phyloP scores from a whole-genome alignment of 73 alveolate species.

The Stentor coeruleus region DNA sequence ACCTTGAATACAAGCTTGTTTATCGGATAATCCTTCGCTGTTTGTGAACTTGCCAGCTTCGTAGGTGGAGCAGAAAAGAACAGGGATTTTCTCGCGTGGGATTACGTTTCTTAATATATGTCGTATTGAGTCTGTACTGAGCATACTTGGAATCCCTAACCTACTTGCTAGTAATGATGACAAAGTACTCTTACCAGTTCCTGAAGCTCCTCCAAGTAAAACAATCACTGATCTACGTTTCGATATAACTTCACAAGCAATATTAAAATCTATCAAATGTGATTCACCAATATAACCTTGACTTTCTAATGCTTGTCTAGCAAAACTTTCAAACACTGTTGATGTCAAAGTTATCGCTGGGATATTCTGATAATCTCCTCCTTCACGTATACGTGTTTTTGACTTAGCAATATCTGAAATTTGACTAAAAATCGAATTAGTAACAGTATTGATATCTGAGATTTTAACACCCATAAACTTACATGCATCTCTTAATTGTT shows the following conservation, averaged over 20 bases:
- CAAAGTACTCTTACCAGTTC: slow-evolving; percentile 81
- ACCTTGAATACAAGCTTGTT: slow-evolving; percentile 65
- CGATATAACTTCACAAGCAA: slow-evolving; percentile 37
- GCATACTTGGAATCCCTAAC: slow-evolving; percentile 68
- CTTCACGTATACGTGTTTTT: slow-evolving; percentile 14
- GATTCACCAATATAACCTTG: slow-evolving; percentile 27
- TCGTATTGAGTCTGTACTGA: slow-evolving; percentile 74
- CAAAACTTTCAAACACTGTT: not conserved
- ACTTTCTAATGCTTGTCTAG: not conserved
- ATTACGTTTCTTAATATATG: slow-evolving; percentile 78
- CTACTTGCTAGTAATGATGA: slow-evolving; percentile 69
- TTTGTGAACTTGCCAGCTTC: slow-evolving; percentile 62
- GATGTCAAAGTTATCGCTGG: not conserved
- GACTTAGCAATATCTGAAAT: not conserved
- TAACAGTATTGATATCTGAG: not conserved
- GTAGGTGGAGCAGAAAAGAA: slow-evolving; percentile 74
- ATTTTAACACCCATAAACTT: not conserved
- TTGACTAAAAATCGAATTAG: not conserved
- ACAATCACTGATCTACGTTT: slow-evolving; percentile 45
- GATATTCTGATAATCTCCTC: not conserved
- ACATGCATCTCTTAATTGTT: not conserved
- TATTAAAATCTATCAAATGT: slow-evolving; percentile 38
- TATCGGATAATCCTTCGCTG: slow-evolving; percentile 41
- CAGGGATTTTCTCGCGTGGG: slow-evolving; percentile 65
- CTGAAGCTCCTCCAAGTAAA: slow-evolving; percentile 81